Base-by-base conservation (phyloP, 2,329 filamentous ascomycete genomes). In the Pseudocercospora crystallina region DNA sequence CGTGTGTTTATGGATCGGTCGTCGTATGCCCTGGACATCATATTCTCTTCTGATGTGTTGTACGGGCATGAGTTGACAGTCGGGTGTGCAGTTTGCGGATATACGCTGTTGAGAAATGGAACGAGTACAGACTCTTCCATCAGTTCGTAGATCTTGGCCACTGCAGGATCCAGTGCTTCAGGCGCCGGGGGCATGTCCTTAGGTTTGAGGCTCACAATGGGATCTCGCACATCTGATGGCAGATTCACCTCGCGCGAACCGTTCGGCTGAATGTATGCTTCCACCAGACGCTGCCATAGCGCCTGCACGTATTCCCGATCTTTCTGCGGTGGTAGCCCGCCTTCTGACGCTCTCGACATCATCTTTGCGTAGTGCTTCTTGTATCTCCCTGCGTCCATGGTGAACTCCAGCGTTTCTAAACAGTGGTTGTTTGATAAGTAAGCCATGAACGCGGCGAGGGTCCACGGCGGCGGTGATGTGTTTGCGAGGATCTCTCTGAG, bases 361-460 rank as follows among this genome's bases (percentile, higher is more conserved):
- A 82, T 76, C 50, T 81, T 76, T 46, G 78, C 73, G 67, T 84
- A 86, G 62, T 83, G 79, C 62, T 85, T 82, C 45, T 83, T 81
- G 68, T 97, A 99, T 54, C 90, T 82, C 51, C 90, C 87, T 15
- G 92, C 88, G 69, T 96, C 94, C 79, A 96, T 86, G 35, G 91
- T 96, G 70, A 99, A 99, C 68, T 97, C 94, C 34, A 99, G 78
- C 1, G 91, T 96, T 71, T 99, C 94, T 58, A 97, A 77, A 68
- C 94, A 99, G 72, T 97, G 92, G 65, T 97, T 97, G 66, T 95
- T 91, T 1, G 92, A 96, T 3, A 97, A 80, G 65, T 95, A 97
- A 49, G 91, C 91, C 83, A 94, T 97, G 71, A 97, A 97, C 30
- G 92, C 92, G 53, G 84, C 85, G 8, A 96, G 78, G 0, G 91